These are phyloP conservation scores for Zea mays DNA, from an alignment of 176 grass and related monocot species.

Conservation along the genomic window DNA sequence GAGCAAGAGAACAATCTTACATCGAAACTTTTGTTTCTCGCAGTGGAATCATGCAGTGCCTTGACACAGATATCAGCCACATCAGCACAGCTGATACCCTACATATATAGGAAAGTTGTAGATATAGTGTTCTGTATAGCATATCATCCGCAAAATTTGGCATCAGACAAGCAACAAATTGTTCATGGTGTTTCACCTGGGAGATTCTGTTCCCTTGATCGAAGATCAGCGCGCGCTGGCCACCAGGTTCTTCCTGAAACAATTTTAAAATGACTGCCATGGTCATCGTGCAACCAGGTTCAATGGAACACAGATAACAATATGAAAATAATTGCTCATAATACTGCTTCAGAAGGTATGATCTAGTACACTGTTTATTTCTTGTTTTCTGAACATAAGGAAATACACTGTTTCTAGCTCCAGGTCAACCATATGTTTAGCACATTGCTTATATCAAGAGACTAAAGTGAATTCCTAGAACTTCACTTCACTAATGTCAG, in stretches of 20 bases:
- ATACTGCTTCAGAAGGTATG: constrained; percentile 6
- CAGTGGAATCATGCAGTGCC: constrained; percentile 93
- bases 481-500: neutral
- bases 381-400: neutral
- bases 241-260: constrained; percentile 98
- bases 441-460: neutral
- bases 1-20: constrained; percentile 49
- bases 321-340: neutral
- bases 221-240: constrained; percentile 94
- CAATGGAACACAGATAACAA: neutral
- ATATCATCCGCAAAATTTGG: neutral
- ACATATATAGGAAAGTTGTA: constrained; percentile 35
- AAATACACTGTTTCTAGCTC: neutral
- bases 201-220: constrained; percentile 97
- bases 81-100: constrained; percentile 96
- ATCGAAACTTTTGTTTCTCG: constrained; percentile 99
- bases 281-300: constrained; percentile 12
- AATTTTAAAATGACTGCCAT: neutral
- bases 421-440: neutral
- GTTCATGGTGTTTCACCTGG: constrained; percentile 57
- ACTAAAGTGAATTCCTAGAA: constrained; percentile 7
- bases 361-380: neutral
- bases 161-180: neutral
- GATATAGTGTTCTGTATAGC: constrained; percentile 15
- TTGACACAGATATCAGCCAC: constrained; percentile 98